These are phyloP conservation scores for Oenanthe sinensis DNA, from an alignment of 129 eudicot species.

Conservation along the genomic window DNA sequence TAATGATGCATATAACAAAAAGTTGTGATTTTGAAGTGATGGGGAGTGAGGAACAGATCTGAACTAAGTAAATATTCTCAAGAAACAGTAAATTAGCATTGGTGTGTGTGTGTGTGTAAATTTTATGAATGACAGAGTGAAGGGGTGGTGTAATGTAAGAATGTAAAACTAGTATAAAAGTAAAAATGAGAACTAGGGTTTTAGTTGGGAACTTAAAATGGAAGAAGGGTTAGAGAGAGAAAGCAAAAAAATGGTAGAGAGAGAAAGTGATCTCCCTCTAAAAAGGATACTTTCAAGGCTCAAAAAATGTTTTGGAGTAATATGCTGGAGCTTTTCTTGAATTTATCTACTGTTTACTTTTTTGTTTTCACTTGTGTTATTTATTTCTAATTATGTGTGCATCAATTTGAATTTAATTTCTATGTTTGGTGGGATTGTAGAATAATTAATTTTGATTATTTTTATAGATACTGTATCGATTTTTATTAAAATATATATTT, in stretches of 20 bases:
- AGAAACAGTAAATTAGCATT: background rate
- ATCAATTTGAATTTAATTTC: background rate
- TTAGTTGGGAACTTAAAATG: slow-evolving; percentile 5
- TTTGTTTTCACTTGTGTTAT: background rate
- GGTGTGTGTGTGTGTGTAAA: background rate
- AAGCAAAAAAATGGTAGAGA: slow-evolving; percentile 3
- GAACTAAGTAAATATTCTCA: background rate
- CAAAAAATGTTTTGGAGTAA: slow-evolving; percentile 13
- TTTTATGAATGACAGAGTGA: background rate
- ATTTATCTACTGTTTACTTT: background rate
- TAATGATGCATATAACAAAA: background rate
- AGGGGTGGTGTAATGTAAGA: background rate
- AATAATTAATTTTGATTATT: too few relatives aligned
- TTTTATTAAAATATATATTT: too few relatives aligned
- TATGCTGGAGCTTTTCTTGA: slow-evolving; percentile 10
- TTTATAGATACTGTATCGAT: too few relatives aligned
- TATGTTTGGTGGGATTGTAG: background rate
- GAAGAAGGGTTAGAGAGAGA: slow-evolving; percentile 5
- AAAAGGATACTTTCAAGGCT: slow-evolving; percentile 11
- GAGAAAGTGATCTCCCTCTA: slow-evolving; percentile 14
- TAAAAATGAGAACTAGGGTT: background rate
- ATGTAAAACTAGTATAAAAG: background rate
- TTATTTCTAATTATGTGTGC: background rate
- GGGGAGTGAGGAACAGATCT: slow-evolving; percentile 11
- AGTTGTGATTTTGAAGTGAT: background rate